phyloP scores from a whole-genome alignment of 768 basidiomycete genomes.

The Lyophyllum atratum region DNA sequence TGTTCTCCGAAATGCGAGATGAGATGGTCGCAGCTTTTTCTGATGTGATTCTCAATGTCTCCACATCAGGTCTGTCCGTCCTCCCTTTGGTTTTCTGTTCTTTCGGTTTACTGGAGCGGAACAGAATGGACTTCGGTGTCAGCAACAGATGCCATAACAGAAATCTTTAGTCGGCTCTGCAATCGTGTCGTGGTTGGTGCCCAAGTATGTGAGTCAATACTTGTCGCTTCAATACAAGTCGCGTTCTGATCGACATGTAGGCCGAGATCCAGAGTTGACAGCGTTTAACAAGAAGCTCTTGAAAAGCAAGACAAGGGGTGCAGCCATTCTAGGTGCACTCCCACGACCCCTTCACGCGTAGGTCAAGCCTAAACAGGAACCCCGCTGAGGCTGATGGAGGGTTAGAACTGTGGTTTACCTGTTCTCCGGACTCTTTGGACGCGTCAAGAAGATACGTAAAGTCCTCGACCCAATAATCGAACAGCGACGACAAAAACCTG shows the following conservation, averaged over 20 bases:
- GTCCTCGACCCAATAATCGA: background rate
- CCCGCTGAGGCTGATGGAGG: background rate
- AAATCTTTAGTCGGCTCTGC: constrained; percentile 13
- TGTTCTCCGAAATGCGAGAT: constrained; percentile 9
- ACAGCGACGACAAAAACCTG: background rate
- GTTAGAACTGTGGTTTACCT: background rate
- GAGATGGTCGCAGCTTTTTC: constrained; percentile 8
- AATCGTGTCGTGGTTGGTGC: constrained; percentile 12
- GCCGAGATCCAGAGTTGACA: constrained; percentile 1
- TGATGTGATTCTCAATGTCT: background rate
- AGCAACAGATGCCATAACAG: constrained; percentile 7
- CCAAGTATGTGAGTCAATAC: constrained; percentile 7
- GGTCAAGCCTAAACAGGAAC: no score
- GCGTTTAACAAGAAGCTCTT: constrained; percentile 1
- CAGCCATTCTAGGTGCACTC: background rate
- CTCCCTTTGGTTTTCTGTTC: background rate
- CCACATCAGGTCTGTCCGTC: background rate
- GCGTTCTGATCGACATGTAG: background rate
- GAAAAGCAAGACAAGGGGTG: background rate
- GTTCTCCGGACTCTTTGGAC: constrained; percentile 1
- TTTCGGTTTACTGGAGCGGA: background rate
- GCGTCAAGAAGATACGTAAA: constrained; percentile 1
- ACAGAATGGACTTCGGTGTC: constrained; percentile 4
- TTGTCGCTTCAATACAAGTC: background rate
- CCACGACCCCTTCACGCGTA: constrained; percentile 1